Evolutionary conservation across 139 green algal genomes (phyloP), one percentile per base, ranked within the genome.

Genomic region (Bryopsis sp.): DNA sequence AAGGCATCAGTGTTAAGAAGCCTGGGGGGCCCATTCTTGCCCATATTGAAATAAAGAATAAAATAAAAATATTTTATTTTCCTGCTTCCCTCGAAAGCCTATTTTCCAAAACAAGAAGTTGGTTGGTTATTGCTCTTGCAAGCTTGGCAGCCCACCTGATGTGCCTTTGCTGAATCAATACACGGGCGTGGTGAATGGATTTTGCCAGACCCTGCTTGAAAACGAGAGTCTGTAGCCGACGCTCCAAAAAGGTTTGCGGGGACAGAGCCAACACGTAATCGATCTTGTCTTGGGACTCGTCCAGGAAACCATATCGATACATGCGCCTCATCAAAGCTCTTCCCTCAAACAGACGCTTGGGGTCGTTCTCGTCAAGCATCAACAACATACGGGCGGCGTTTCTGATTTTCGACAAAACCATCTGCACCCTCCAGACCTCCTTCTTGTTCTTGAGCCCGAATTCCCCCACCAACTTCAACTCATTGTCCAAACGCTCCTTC

Each of bases 181-280:
- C 91, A 73, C 95, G 89, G 0, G 95, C 93, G 73, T 99, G 95
- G 84, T 99, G 95, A 72, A 99, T 96, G 68, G 84, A 95, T 87
- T 99, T 99, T 74, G 95, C 95, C 46, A 99, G 88, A 57, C 95
- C 95, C 76, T 97, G 88, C 89, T 99, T 99, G 85, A 99, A 99
- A 29, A 99, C 95, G 37, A 98, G 81, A 26, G 95, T 99, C 86
- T 99, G 93, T 76, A 95, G 77, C 43, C 85, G 79, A 58, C 90
- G 78, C 85, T 95, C 90, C 73, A 96, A 68, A 82, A 96, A 94
- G 64, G 90, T 82, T 74, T 90, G 76, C 43, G 91, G 82, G 2
- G 79, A 90, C 71, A 99, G 81, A 11, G 95, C 88, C 60, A 99
- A 85, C 72, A 99, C 95, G 84, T 97, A 99, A 96, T 99, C 93